Percentiles rank a stretch among this genome's conserved stretches.
phyloP scores from a whole-genome alignment of 1,284 basidiomycete genomes.

The Athelia psychrophila region DNA sequence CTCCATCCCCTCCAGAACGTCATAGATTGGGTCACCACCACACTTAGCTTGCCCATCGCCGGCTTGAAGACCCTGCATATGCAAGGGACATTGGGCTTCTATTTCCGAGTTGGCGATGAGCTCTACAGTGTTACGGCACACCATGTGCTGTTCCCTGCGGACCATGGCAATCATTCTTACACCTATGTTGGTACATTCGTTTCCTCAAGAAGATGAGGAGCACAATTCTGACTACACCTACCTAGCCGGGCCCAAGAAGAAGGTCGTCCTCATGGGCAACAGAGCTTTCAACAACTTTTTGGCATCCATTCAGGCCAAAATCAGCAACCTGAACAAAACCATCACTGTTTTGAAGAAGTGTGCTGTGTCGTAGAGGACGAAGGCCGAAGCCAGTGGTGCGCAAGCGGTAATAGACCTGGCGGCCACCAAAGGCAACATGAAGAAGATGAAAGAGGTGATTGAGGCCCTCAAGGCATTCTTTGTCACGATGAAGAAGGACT shows the following conservation, averaged over 20 bases:
- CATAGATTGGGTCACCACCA: slow-evolving; percentile 29
- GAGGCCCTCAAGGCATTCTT: slow-evolving; percentile 24
- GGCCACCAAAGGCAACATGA: slow-evolving; percentile 15
- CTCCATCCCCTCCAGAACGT: slow-evolving; percentile 28
- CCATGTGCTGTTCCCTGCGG: slow-evolving; percentile 26
- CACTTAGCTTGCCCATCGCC: slow-evolving; percentile 33
- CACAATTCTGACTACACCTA: slow-evolving; percentile 24
- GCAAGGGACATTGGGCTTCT: slow-evolving; percentile 35
- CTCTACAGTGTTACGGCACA: slow-evolving; percentile 34
- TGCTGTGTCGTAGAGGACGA: slow-evolving; percentile 5
- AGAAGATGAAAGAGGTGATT: slow-evolving; percentile 15
- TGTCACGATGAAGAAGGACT: slow-evolving; percentile 23
- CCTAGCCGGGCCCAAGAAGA: slow-evolving; percentile 25
- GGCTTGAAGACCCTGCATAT: slow-evolving; percentile 19
- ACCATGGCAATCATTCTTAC: slow-evolving; percentile 23
- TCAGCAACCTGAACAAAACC: slow-evolving; percentile 20
- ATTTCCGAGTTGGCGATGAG: slow-evolving; percentile 27
- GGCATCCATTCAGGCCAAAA: slow-evolving; percentile 27
- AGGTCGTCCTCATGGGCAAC: slow-evolving; percentile 36
- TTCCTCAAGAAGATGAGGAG: slow-evolving; percentile 19
- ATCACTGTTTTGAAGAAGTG: slow-evolving; percentile 8
- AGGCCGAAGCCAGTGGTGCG: slow-evolving; percentile 8
- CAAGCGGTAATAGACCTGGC: slow-evolving; percentile 11
- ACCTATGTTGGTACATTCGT: slow-evolving; percentile 24
- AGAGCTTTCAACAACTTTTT: slow-evolving; percentile 28